Base-by-base conservation (phyloP, 164 flowering plant genomes). In the Malania oleifera region DNA sequence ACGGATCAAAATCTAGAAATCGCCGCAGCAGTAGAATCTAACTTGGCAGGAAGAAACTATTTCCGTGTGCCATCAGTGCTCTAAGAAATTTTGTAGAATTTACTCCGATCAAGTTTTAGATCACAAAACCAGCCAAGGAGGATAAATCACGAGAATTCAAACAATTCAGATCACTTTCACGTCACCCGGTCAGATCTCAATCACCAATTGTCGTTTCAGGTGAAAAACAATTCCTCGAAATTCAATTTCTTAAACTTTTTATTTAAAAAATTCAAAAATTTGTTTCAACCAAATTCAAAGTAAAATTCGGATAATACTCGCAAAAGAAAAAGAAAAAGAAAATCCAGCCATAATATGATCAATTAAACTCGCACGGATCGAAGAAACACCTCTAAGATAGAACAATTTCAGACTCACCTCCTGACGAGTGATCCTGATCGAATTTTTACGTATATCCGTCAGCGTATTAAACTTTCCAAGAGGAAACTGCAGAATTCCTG, bases 181-280 rank as follows among this genome's bases (percentile, higher is more conserved):
- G 18, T 1, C 14, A 49, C 15, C 48, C 25, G 20, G 50, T 50
- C 63, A 35, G 48, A 60, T 60, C 64, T 39, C 56, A 50, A 51
- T 3, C 39, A 38, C 10, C 43, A 8, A 40, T n/a, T 13, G n/a
- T 1, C 40, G 41, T 6, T 18, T 41, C 22, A 56, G 15, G 37
- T 28, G 7, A 23, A 9, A 31, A 59, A 48, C 52, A 34, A 31
- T 59, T 49, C 25, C 13, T 12, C 2, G 12, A 10, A 2, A n/a
- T 39, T 49, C 26, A 45, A 60, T 50, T 20, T 14, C 26, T 17
- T 44, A 7, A 15, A n/a, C 17, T 4, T n/a, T 44, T 44, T 6
- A 19, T 8, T 7, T 8, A 44, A 0, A 5, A n/a, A 44, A 8
- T 6, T 4, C 22, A 14, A 0, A 19, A 5, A 44, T 19, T 4